Evolutionary conservation across 305 asterid species (phyloP).

Genomic region (Ajuga reptans): DNA sequence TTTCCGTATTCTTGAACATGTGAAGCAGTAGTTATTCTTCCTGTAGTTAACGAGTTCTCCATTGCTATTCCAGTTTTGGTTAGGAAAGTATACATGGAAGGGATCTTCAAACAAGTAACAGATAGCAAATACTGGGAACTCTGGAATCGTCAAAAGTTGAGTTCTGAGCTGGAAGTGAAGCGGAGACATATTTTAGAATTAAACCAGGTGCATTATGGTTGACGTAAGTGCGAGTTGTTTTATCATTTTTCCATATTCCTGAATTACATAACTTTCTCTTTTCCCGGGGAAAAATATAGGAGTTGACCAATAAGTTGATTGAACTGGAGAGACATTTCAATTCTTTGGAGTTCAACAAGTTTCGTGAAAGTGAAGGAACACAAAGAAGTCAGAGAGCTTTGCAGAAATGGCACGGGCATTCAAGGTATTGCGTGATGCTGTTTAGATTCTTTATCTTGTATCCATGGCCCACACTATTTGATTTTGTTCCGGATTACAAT

Average conservation of each 20-base stretch:
- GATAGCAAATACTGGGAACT: constrained; percentile 81
- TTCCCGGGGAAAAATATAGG: constrained; percentile 32
- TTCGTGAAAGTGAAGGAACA: constrained; percentile 49
- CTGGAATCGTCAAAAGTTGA: constrained; percentile 82
- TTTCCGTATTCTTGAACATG: neutral
- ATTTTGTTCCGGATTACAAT: constrained; percentile 4
- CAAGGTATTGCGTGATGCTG: constrained; percentile 49
- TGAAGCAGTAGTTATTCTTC: constrained; percentile 3
- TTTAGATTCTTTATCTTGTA: constrained; percentile 4
- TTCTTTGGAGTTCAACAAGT: constrained; percentile 62
- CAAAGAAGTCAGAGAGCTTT: constrained; percentile 39
- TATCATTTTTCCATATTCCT: constrained; percentile 14
- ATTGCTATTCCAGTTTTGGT: constrained; percentile 52
- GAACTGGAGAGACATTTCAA: constrained; percentile 91
- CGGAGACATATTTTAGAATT: constrained; percentile 50
- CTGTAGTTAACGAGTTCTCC: constrained; percentile 14
- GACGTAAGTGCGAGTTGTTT: constrained; percentile 7
- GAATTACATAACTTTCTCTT: constrained; percentile 14
- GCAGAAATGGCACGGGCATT: constrained; percentile 44
- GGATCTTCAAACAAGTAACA: constrained; percentile 75
- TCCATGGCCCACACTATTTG: neutral
- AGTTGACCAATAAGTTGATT: constrained; percentile 68
- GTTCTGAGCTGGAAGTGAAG: constrained; percentile 79
- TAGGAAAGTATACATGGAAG: constrained; percentile 75
- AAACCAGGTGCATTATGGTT: constrained; percentile 52